Conservation (phyloP, 495 filamentous ascomycete genomes). For the Annulohypoxylon moriforme region DNA sequence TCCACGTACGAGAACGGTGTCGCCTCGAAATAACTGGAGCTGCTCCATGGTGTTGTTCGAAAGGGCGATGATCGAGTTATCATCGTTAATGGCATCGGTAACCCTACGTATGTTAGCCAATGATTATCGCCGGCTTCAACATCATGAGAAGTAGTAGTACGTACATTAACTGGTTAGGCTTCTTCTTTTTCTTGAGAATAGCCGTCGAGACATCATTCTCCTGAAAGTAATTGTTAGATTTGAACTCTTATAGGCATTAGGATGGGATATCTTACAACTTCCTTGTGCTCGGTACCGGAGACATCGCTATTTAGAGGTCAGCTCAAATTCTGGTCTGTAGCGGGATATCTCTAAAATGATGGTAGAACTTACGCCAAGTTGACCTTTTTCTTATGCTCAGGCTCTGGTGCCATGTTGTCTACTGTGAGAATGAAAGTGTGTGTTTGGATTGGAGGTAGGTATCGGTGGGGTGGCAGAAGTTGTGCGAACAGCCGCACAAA, state of each 20-base stretch:
- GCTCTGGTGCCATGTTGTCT: conserved; percentile 60
- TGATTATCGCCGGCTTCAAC: conserved; percentile 20
- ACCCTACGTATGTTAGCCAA: conserved; percentile 71
- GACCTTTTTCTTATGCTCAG: conserved; percentile 92
- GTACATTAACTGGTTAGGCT: conserved; percentile 97
- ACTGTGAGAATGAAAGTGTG: conserved; percentile 52
- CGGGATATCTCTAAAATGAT: conserved; percentile 10
- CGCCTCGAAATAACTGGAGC: conserved; percentile 96
- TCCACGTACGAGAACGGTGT: conserved; percentile 96
- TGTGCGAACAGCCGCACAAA: conserved; percentile 24
- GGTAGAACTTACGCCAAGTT: conserved; percentile 79
- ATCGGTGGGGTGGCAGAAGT: conserved; percentile 22
- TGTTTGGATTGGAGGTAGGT: conserved; percentile 40
- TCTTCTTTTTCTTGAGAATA: conserved; percentile 99
- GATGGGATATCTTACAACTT: conserved; percentile 64
- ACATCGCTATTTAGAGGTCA: conserved; percentile 73
- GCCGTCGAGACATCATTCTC: conserved; percentile 94
- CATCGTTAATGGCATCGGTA: conserved; percentile 97
- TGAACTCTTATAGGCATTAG: conserved; percentile 46
- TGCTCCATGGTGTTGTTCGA: conserved; percentile 99
- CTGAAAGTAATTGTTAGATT: conserved; percentile 59
- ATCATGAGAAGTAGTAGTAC: conserved; percentile 45
- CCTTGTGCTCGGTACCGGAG: conserved; percentile 88
- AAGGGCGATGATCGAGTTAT: conserved; percentile 98
- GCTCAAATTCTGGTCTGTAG: conserved; percentile 24